phyloP scores from a whole-genome alignment of 352 stramenopile genomes.

The Globisporangium irregulare region DNA sequence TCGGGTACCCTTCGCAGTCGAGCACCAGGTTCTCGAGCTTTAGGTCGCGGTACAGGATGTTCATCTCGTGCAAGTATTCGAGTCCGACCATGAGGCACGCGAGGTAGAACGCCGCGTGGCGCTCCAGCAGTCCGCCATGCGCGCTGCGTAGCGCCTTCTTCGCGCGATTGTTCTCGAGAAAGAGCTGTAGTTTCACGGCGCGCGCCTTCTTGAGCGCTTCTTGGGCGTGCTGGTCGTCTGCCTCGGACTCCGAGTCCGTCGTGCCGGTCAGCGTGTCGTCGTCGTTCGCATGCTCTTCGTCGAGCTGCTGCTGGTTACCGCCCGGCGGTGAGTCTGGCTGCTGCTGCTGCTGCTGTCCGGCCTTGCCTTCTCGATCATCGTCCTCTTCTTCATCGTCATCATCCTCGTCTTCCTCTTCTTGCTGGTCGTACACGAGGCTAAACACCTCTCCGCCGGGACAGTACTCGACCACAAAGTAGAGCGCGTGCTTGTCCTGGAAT shows the following conservation, averaged over 20 bases:
- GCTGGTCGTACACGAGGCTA: constrained; percentile 81
- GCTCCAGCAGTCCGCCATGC: constrained; percentile 81
- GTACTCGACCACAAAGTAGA: constrained; percentile 81
- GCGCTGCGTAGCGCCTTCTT: constrained; percentile 33
- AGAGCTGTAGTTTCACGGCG: constrained; percentile 20
- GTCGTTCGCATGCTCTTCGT: constrained; percentile 18
- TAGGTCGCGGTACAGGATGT: constrained; percentile 80
- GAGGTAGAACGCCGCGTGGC: constrained; percentile 91
- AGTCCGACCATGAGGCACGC: constrained; percentile 93
- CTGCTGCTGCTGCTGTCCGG: constrained; percentile 2
- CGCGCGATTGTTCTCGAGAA: constrained; percentile 36
- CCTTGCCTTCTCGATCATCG: constrained; percentile 20
- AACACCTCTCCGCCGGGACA: constrained; percentile 79
- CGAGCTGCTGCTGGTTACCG: constrained; percentile 11
- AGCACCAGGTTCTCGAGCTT: constrained; percentile 90
- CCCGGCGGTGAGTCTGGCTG: not conserved
- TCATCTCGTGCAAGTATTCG: constrained; percentile 61
- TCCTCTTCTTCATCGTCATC: constrained; percentile 19
- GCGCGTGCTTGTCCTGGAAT: constrained; percentile 67
- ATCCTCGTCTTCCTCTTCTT: constrained; percentile 38
- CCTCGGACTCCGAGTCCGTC: constrained; percentile 44
- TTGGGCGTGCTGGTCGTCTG: constrained; percentile 19
- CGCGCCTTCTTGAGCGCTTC: not conserved
- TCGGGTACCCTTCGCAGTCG: constrained; percentile 83
- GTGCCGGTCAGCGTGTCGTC: constrained; percentile 25